These are phyloP conservation scores for Microsporum canis DNA, from an alignment of 2,329 filamentous ascomycete genomes.

Conservation along the genomic window DNA sequence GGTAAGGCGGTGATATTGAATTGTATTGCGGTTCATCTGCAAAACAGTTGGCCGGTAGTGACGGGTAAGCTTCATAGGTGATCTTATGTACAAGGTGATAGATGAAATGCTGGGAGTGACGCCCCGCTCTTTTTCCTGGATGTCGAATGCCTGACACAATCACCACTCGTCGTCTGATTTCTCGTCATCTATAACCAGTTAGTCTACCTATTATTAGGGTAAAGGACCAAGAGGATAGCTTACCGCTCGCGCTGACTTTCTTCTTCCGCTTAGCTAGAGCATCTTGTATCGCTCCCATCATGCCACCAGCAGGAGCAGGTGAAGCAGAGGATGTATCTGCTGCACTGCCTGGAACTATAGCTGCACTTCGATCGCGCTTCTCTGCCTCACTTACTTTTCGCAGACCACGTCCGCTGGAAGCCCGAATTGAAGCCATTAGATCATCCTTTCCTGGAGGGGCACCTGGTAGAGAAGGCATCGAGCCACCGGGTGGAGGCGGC, in stretches of 20 bases:
- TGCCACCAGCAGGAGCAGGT: constrained; percentile 47
- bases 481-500: constrained; percentile 29
- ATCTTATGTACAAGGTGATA: neutral
- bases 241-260: constrained; percentile 91
- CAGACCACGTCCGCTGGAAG: constrained; percentile 44
- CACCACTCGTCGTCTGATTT: constrained; percentile 39
- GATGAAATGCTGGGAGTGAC: neutral
- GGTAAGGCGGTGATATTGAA: neutral
- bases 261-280: constrained; percentile 74
- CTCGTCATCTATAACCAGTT: constrained; percentile 32
- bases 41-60: neutral
- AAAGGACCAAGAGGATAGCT: constrained; percentile 35
- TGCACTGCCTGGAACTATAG: constrained; percentile 39
- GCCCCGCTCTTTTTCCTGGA: neutral
- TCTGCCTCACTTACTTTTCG: constrained; percentile 37
- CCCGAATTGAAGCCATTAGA: constrained; percentile 38
- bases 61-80: neutral
- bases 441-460: constrained; percentile 31
- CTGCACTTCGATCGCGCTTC: constrained; percentile 37
- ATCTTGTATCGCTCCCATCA: constrained; percentile 75
- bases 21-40: neutral
- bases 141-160: constrained; percentile 9
- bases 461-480: constrained; percentile 36
- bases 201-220: neutral
- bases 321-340: constrained; percentile 48